Conservation (phyloP, 495 filamentous ascomycete species). For the Thermochaetoides thermophila region DNA sequence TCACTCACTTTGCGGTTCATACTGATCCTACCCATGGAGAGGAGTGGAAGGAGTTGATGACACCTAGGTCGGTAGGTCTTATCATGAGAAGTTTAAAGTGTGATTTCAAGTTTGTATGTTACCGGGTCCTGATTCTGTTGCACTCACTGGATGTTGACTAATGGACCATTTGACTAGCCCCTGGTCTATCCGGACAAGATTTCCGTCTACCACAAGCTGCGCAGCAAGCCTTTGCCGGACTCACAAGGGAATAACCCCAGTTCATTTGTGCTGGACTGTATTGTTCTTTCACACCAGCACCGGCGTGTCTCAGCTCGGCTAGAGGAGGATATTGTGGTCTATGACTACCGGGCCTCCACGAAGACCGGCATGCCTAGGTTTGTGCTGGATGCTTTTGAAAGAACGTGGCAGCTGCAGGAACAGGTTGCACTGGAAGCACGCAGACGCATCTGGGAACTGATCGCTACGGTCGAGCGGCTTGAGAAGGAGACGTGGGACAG, state of each 20-base stretch:
- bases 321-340: slow-evolving; percentile 70
- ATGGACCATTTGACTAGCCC: slow-evolving; percentile 44
- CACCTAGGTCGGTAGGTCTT: slow-evolving; percentile 50
- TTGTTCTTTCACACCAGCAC: slow-evolving; percentile 66
- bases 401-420: slow-evolving; percentile 54
- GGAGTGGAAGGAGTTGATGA: slow-evolving; percentile 59
- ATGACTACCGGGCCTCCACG: slow-evolving; percentile 54
- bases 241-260: slow-evolving; percentile 9
- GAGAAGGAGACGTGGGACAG: slow-evolving; percentile 67
- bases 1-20: slow-evolving; percentile 53
- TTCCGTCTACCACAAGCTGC: slow-evolving; percentile 77
- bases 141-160: no score
- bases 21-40: slow-evolving; percentile 49
- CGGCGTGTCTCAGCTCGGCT: slow-evolving; percentile 65
- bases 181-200: slow-evolving; percentile 80
- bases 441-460: slow-evolving; percentile 36
- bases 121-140: no score
- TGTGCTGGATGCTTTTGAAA: slow-evolving; percentile 47
- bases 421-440: slow-evolving; percentile 33
- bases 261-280: slow-evolving; percentile 35
- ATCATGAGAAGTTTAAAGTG: slow-evolving; percentile 70
- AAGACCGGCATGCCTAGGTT: slow-evolving; percentile 50
- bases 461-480: slow-evolving; percentile 40
- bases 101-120: slow-evolving; percentile 81
- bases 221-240: slow-evolving; percentile 17